Conservation (phyloP, 306 rosid genomes). For the Lagenaria siceraria region DNA sequence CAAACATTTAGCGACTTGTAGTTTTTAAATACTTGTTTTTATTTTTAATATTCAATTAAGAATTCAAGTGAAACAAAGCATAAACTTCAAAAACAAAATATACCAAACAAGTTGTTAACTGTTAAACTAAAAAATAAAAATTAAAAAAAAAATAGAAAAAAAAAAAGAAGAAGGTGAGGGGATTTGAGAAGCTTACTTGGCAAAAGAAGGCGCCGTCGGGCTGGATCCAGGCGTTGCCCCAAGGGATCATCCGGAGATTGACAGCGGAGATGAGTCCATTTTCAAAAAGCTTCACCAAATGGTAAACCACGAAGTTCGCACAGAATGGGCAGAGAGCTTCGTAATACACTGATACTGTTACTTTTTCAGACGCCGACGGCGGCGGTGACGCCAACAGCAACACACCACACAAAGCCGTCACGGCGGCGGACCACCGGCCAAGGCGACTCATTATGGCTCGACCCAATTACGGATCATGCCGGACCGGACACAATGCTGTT, state of each 20-base stretch:
- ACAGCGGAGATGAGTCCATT: conserved; percentile 56
- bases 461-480: not conserved
- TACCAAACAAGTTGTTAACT: no score
- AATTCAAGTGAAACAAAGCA: no score
- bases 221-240: conserved; percentile 73
- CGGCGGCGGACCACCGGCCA: not conserved
- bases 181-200: conserved; percentile 30
- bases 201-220: conserved; percentile 41
- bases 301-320: conserved; percentile 69
- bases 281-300: conserved; percentile 49
- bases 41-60: no score
- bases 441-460: not conserved
- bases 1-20: no score
- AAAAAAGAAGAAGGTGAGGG: no score
- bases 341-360: conserved; percentile 55
- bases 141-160: no score
- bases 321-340: conserved; percentile 78
- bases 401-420: not conserved
- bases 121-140: no score
- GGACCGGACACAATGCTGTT: no score
- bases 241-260: conserved; percentile 67
- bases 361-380: conserved; percentile 17
- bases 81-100: no score
- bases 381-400: not conserved
- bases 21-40: no score